These are phyloP conservation scores for Nakataea oryzae DNA, from an alignment of 2,329 filamentous ascomycete genomes.

Conservation along the genomic window DNA sequence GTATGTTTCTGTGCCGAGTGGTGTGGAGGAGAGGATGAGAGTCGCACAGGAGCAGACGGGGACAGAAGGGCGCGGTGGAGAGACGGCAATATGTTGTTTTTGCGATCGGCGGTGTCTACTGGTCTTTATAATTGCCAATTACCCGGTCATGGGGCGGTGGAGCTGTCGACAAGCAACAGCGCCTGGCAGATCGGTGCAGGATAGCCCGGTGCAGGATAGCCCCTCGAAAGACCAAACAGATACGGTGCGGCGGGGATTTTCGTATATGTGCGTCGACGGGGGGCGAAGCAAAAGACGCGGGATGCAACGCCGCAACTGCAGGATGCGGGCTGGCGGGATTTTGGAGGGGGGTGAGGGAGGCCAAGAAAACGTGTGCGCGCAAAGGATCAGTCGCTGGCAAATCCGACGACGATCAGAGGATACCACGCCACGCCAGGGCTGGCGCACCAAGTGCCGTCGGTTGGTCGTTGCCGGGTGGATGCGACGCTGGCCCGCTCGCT, in stretches of 20 bases:
- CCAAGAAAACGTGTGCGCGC: too few species aligned
- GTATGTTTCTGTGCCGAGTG: background rate
- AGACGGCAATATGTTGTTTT: too few species aligned
- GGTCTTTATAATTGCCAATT: too few species aligned
- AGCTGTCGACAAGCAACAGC: too few species aligned
- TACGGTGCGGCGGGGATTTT: background rate
- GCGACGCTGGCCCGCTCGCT: background rate
- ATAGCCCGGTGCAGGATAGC: too few species aligned
- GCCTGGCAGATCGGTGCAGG: too few species aligned
- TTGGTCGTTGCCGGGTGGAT: background rate
- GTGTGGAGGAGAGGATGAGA: background rate
- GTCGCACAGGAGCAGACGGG: background rate
- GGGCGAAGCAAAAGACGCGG: background rate
- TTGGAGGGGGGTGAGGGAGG: too few species aligned
- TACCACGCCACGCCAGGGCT: background rate
- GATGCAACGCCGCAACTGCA: background rate
- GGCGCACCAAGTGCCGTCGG: background rate
- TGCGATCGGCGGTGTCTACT: too few species aligned
- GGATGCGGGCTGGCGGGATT: too few species aligned
- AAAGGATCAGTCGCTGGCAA: background rate
- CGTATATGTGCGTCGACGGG: background rate
- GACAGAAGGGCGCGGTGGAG: too few species aligned
- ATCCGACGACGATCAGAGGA: background rate
- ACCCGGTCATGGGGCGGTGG: too few species aligned
- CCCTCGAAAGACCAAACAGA: background rate